Percentiles rank a stretch among this genome's conserved stretches.
Evolutionary conservation across 2,329 filamentous ascomycete genomes (phyloP).

Genomic region (Ophiobolus disseminans): DNA sequence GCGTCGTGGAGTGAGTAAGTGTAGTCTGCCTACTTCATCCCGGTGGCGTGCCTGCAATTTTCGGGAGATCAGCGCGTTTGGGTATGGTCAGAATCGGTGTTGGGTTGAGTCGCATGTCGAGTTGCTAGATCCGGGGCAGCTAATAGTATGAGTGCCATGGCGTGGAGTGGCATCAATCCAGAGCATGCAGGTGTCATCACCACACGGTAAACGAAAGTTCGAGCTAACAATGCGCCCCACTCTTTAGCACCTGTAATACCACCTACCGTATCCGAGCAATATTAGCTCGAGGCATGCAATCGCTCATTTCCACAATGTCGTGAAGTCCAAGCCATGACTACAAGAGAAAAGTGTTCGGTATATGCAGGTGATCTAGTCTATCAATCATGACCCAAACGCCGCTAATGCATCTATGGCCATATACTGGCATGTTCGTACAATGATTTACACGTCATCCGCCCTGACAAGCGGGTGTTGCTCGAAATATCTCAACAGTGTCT

Average conservation of each 20-base stretch:
- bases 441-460: slow-evolving; percentile 25
- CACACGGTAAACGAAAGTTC: not conserved
- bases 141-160: not conserved
- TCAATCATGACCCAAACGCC: slow-evolving; percentile 23
- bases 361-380: slow-evolving; percentile 16
- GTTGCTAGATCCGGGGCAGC: not conserved
- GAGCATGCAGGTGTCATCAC: slow-evolving; percentile 1
- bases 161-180: not conserved
- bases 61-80: slow-evolving; percentile 26
- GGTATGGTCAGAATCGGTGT: slow-evolving; percentile 28
- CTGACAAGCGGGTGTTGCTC: slow-evolving; percentile 60
- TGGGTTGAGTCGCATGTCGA: slow-evolving; percentile 28
- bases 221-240: slow-evolving; percentile 1
- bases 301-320: not conserved
- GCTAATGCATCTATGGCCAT: slow-evolving; percentile 20
- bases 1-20: slow-evolving; percentile 64
- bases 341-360: slow-evolving; percentile 8
- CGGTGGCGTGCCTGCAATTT: slow-evolving; percentile 28
- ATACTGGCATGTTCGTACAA: slow-evolving; percentile 22
- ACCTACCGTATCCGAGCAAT: not conserved
- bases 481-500: slow-evolving; percentile 81
- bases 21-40: slow-evolving; percentile 62
- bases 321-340: too few species aligned
- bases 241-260: not conserved
- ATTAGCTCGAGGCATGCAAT: not conserved